A percentile compares a stretch with the other conserved stretches of the same genome.
Conservation (phyloP, 225 moss, liverwort and hornwort genomes). For the Pleurozium schreberi region DNA sequence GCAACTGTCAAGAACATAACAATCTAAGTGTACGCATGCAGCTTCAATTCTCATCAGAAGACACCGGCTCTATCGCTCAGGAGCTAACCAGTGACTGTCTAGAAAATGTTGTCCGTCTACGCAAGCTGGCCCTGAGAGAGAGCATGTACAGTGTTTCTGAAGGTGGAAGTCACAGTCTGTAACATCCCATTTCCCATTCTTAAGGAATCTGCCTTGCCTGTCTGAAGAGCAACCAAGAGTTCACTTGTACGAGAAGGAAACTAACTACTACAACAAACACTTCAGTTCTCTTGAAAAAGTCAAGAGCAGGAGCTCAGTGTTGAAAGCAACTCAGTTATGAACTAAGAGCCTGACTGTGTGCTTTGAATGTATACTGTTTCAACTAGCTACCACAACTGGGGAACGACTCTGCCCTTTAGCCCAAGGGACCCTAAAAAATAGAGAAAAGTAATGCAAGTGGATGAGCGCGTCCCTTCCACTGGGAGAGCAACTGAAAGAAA, state of each 20-base stretch:
- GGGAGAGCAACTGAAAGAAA: not conserved
- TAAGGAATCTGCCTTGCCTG: not conserved
- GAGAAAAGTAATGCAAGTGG: not conserved
- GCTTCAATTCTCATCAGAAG: not conserved
- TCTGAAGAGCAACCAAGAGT: not conserved
- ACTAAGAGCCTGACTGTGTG: not conserved
- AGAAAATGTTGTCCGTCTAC: not conserved
- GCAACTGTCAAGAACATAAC: not conserved
- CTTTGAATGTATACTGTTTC: not conserved
- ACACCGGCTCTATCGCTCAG: no score
- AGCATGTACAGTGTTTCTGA: not conserved
- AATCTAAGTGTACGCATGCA: no score
- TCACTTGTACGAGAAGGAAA: not conserved
- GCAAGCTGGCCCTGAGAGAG: not conserved
- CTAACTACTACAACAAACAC: not conserved
- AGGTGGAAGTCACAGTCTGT: not conserved
- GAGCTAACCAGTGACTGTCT: not conserved
- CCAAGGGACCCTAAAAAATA: no score
- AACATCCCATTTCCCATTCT: not conserved
- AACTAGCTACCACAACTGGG: not conserved
- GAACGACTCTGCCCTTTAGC: not conserved
- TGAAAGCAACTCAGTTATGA: not conserved
- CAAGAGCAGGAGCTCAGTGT: not conserved
- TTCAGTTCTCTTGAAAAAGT: not conserved
- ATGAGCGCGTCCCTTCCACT: not conserved